Conservation (phyloP, 805 yeast genomes). For the Kazachstania psychrophila region DNA sequence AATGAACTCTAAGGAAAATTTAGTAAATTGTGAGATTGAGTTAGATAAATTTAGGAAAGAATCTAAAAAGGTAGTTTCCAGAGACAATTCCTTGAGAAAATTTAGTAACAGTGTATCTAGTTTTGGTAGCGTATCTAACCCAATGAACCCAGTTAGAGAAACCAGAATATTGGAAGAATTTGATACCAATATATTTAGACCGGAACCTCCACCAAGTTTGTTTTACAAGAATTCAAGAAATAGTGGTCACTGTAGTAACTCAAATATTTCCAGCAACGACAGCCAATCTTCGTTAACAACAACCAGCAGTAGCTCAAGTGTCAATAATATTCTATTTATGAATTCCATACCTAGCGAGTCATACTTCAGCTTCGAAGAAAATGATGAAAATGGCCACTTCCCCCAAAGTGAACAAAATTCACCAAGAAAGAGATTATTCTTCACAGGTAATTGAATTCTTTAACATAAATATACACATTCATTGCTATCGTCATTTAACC, state of each 20-base stretch:
- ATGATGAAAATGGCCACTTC: conserved; percentile 5
- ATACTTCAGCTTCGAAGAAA: conserved; percentile 16
- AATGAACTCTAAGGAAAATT: conserved; percentile 48
- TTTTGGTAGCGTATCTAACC: neutral
- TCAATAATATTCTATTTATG: conserved; percentile 12
- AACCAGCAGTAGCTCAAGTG: conserved; percentile 16
- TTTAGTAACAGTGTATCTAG: conserved; percentile 1
- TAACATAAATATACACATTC: too few species aligned
- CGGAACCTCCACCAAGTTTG: conserved; percentile 25
- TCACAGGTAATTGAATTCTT: too few species aligned
- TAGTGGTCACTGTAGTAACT: conserved; percentile 2
- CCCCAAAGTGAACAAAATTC: neutral
- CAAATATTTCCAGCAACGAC: conserved; percentile 6
- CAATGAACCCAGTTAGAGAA: too few species aligned
- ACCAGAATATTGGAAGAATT: neutral
- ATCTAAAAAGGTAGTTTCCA: conserved; percentile 29
- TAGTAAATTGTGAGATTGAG: conserved; percentile 39
- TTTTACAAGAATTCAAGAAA: conserved; percentile 9
- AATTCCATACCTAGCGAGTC: conserved; percentile 14
- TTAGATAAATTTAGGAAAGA: conserved; percentile 43
- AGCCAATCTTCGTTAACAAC: conserved; percentile 7
- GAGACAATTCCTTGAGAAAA: conserved; percentile 29
- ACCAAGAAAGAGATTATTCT: conserved; percentile 1
- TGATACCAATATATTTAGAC: conserved; percentile 7
- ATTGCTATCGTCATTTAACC: too few species aligned